phyloP scores from a whole-genome alignment of 192 early-diverging fungal genomes.

The Gigaspora rosea region DNA sequence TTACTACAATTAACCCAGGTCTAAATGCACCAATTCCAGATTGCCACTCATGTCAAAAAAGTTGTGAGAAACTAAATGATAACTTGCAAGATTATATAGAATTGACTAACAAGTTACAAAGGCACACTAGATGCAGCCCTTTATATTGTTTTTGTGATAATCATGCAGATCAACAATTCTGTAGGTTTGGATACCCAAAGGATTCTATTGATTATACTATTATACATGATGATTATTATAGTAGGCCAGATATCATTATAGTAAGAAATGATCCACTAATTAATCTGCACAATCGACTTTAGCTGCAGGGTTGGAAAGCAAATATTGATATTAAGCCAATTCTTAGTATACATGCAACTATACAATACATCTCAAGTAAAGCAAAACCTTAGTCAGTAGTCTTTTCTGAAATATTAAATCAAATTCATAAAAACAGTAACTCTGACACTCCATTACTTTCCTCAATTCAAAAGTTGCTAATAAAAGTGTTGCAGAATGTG shows the following conservation, averaged over 20 bases:
- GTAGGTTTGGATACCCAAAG: slow-evolving; percentile 7
- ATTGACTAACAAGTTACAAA: background rate
- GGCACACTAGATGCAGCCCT: background rate
- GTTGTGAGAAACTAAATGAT: background rate
- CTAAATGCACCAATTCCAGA: background rate
- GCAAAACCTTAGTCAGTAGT: background rate
- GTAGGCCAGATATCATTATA: background rate
- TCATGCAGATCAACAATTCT: background rate
- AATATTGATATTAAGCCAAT: background rate
- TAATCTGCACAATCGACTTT: background rate
- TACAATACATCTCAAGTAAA: background rate
- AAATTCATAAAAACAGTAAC: background rate
- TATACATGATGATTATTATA: background rate
- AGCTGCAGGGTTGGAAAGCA: background rate
- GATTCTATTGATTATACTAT: background rate
- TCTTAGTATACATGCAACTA: background rate
- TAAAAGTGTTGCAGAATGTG: background rate
- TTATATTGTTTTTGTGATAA: background rate
- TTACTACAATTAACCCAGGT: background rate
- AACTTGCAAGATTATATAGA: background rate
- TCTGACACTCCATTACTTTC: background rate
- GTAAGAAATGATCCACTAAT: background rate
- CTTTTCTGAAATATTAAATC: background rate
- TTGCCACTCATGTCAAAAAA: background rate
- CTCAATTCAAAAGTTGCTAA: background rate